Evolutionary conservation across 2,329 filamentous ascomycete genomes (phyloP).

Genomic region (Aspergillus texensis): DNA sequence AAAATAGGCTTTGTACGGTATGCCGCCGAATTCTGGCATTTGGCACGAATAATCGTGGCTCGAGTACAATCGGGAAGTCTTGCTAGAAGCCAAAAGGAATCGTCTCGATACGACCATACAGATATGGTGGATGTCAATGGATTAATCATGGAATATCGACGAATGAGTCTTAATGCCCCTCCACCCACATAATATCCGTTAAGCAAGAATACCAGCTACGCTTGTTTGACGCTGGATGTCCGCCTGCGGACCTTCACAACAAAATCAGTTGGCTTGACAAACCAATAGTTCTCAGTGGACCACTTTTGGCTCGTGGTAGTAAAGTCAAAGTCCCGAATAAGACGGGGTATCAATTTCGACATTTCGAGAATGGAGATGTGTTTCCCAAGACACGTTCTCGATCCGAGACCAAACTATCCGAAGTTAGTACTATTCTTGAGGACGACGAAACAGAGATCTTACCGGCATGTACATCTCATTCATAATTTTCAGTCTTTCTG

Average conservation of each 20-base stretch:
- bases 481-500: conserved; percentile 35
- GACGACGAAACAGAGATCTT: conserved; percentile 15
- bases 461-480: conserved; percentile 46
- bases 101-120: conserved; percentile 25
- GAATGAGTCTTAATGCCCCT: conserved; percentile 21
- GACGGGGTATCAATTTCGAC: conserved; percentile 38
- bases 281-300: conserved; percentile 46
- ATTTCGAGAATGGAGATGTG: conserved; percentile 44
- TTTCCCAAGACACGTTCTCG: conserved; percentile 36
- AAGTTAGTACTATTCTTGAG: neutral
- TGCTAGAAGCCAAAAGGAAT: neutral
- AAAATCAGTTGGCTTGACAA: conserved; percentile 49
- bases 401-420: conserved; percentile 38
- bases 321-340: conserved; percentile 36
- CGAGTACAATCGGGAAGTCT: conserved; percentile 15
- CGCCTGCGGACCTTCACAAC: conserved; percentile 31
- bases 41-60: conserved; percentile 26
- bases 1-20: conserved; percentile 29
- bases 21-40: conserved; percentile 32
- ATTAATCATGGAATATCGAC: conserved; percentile 28
- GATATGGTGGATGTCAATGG: conserved; percentile 30
- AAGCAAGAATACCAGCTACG: neutral
- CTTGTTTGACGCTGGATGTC: neutral
- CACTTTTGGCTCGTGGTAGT: conserved; percentile 26
- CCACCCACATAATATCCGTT: neutral